Evolutionary conservation across 495 filamentous ascomycete species (phyloP).

Genomic region (Cairneyella variabilis): DNA sequence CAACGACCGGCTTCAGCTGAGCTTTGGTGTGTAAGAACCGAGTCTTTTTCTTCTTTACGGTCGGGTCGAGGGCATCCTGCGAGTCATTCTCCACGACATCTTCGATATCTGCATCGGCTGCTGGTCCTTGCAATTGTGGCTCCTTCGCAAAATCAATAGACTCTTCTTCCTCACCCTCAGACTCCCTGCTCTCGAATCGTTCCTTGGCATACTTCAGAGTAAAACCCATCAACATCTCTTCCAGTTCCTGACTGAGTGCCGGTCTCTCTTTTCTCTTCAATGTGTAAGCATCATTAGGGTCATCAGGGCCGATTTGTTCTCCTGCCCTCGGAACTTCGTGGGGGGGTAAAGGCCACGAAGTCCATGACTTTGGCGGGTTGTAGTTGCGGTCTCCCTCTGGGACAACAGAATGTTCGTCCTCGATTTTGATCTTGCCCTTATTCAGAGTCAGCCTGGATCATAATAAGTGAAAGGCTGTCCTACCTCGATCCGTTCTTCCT

Average conservation of each 20-base stretch:
- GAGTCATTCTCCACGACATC: background rate
- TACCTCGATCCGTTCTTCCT: constrained; percentile 27
- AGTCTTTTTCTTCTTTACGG: constrained; percentile 6
- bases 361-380: constrained; percentile 56
- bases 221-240: constrained; percentile 61
- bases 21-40: background rate
- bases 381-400: constrained; percentile 32
- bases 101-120: background rate
- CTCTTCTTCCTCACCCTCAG: constrained; percentile 8
- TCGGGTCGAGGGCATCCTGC: background rate
- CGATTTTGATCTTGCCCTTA: background rate
- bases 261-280: constrained; percentile 36
- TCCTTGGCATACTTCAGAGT: constrained; percentile 64
- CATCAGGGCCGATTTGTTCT: constrained; percentile 38
- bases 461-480: no score
- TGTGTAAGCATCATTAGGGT: constrained; percentile 44
- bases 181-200: constrained; percentile 43
- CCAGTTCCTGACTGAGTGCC: constrained; percentile 53
- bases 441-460: no score
- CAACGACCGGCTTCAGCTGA: constrained; percentile 35
- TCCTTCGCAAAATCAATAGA: constrained; percentile 5
- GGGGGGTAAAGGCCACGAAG: constrained; percentile 70
- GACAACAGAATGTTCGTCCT: constrained; percentile 5
- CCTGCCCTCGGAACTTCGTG: constrained; percentile 55
- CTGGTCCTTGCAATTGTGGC: background rate